Conservation (phyloP, 2,329 filamentous ascomycete species). For the Teratosphaeria nubilosa region DNA sequence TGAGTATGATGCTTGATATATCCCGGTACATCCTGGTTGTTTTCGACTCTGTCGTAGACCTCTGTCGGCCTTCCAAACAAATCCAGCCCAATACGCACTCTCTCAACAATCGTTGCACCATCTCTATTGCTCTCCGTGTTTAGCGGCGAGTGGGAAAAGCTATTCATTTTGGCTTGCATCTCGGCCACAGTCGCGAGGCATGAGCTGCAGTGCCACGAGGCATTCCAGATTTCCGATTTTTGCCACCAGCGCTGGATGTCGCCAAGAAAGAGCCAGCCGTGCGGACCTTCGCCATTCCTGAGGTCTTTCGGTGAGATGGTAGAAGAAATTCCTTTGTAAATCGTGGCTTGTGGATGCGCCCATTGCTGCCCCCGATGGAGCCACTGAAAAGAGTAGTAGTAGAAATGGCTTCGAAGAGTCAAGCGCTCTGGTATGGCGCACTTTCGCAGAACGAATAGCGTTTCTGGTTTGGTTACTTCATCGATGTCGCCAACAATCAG, state of each 20-base stretch:
- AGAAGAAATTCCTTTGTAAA: constrained; percentile 35
- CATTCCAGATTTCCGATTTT: constrained; percentile 38
- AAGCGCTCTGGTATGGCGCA: constrained; percentile 18
- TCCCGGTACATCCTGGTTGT: constrained; percentile 45
- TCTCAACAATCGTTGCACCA: constrained; percentile 38
- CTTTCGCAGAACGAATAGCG: constrained; percentile 15
- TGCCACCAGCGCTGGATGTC: constrained; percentile 25
- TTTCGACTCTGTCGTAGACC: constrained; percentile 39
- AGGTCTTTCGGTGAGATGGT: constrained; percentile 48
- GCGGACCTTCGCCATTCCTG: constrained; percentile 36
- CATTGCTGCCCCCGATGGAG: constrained; percentile 32
- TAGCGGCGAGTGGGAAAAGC: constrained; percentile 46
- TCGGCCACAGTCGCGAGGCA: constrained; percentile 50
- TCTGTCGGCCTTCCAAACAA: constrained; percentile 44
- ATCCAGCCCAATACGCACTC: constrained; percentile 44
- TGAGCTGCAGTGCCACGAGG: constrained; percentile 53
- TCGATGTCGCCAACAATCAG: constrained; percentile 52
- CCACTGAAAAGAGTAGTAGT: constrained; percentile 24
- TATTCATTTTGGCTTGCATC: constrained; percentile 46
- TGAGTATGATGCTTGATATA: constrained; percentile 30
- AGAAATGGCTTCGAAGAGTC: constrained; percentile 19
- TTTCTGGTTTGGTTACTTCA: constrained; percentile 41
- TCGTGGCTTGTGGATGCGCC: constrained; percentile 52
- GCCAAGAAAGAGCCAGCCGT: constrained; percentile 12
- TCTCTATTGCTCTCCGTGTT: constrained; percentile 43